Conservation (phyloP, 2,329 filamentous ascomycete genomes). For the Diaporthe caulivora region DNA sequence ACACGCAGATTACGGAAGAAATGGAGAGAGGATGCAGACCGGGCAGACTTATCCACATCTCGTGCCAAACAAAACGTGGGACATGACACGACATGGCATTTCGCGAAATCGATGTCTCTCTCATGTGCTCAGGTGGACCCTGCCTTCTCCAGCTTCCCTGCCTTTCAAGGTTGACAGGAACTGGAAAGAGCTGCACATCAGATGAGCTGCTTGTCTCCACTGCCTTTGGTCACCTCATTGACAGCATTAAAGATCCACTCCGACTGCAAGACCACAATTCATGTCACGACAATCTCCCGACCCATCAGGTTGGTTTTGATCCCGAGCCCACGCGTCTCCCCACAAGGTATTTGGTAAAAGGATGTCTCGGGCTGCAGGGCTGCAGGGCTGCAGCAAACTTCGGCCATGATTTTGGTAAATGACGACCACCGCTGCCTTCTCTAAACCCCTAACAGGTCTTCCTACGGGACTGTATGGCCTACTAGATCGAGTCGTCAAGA, state of each 20-base stretch:
- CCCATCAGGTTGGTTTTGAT: background rate
- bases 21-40: background rate
- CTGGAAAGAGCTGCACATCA: slow-evolving; percentile 14
- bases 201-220: slow-evolving; percentile 19
- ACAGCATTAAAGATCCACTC: background rate
- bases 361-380: background rate
- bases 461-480: too few species aligned
- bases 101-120: slow-evolving; percentile 22
- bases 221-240: background rate
- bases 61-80: background rate
- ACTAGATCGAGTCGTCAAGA: background rate
- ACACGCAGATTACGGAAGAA: background rate
- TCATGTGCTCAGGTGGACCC: slow-evolving; percentile 3
- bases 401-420: too few species aligned
- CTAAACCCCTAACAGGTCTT: background rate
- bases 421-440: background rate
- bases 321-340: background rate
- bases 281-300: background rate
- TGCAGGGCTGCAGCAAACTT: background rate
- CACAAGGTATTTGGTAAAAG: background rate
- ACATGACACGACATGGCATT: slow-evolving; percentile 23
- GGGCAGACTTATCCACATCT: background rate
- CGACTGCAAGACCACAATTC: slow-evolving; percentile 4
- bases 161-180: background rate
- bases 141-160: background rate